phyloP scores from a whole-genome alignment of 768 basidiomycete genomes.

The Macrolepiota fuliginosa region DNA sequence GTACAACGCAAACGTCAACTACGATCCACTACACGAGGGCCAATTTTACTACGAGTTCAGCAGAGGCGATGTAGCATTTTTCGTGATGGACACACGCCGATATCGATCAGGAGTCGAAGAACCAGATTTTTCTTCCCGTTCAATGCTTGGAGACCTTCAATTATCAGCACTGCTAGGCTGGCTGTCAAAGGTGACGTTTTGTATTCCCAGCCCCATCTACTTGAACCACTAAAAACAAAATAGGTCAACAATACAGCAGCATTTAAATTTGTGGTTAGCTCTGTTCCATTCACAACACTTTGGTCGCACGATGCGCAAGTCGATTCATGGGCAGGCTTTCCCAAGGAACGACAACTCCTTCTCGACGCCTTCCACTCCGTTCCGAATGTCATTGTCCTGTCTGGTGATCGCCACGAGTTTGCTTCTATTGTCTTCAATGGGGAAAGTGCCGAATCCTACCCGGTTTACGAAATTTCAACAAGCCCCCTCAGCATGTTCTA shows the following conservation, averaged over 20 bases:
- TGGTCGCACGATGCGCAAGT: constrained; percentile 60
- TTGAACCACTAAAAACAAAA: neutral
- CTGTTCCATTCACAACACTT: constrained; percentile 72
- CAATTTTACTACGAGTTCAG: constrained; percentile 59
- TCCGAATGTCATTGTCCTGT: constrained; percentile 68
- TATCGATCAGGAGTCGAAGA: constrained; percentile 46
- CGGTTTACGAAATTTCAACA: constrained; percentile 65
- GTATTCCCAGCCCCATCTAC: neutral
- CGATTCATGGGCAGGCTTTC: constrained; percentile 73
- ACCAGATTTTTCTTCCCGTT: constrained; percentile 39
- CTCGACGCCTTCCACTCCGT: constrained; percentile 59
- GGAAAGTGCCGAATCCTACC: constrained; percentile 30
- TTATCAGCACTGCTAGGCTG: constrained; percentile 59
- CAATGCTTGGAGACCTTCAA: constrained; percentile 72
- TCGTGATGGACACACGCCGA: constrained; percentile 72
- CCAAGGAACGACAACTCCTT: constrained; percentile 55
- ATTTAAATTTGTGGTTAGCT: constrained; percentile 76
- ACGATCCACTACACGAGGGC: constrained; percentile 43
- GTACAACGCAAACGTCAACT: constrained; percentile 66
- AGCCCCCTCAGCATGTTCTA: constrained; percentile 71
- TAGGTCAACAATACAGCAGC: constrained; percentile 68
- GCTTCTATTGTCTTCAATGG: constrained; percentile 63
- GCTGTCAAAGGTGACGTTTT: constrained; percentile 48
- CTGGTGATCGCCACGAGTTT: constrained; percentile 80
- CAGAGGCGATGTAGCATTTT: constrained; percentile 70